Conservation (phyloP, 179 eudicot species). For the Patellifolia procumbens region DNA sequence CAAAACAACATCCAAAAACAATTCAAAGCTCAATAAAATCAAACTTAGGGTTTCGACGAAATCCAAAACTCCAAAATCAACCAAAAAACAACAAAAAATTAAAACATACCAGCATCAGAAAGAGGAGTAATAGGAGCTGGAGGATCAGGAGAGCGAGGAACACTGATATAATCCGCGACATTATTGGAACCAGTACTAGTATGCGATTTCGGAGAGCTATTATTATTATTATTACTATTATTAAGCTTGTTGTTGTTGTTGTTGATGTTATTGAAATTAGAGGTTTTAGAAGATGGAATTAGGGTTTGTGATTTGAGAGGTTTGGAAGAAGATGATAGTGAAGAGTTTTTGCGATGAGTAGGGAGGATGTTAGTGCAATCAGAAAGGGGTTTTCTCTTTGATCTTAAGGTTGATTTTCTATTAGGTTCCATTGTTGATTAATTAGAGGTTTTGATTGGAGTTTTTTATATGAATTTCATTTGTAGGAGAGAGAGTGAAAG, state of each 20-base stretch:
- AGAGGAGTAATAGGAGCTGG: constrained; percentile 21
- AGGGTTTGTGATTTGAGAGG: constrained; percentile 15
- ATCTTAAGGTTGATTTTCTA: constrained; percentile 19
- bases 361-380: constrained; percentile 40
- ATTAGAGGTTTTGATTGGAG: too few relatives aligned
- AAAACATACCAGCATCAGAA: constrained; percentile 26
- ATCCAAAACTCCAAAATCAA: constrained; percentile 2
- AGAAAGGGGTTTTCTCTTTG: constrained; percentile 44
- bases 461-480: too few relatives aligned
- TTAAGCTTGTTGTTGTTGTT: not conserved
- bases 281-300: constrained; percentile 20
- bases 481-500: not conserved
- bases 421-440: constrained; percentile 30
- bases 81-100: not conserved
- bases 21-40: not conserved
- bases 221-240: too few relatives aligned
- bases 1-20: not conserved
- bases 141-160: constrained; percentile 6
- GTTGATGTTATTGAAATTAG: not conserved
- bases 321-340: constrained; percentile 14
- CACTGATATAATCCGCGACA: constrained; percentile 4
- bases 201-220: constrained; percentile 25
- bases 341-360: not conserved
- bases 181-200: constrained; percentile 36
- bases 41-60: constrained; percentile 25